phyloP scores from a whole-genome alignment of 73 alveolate species.

The Effrenium voratum region DNA sequence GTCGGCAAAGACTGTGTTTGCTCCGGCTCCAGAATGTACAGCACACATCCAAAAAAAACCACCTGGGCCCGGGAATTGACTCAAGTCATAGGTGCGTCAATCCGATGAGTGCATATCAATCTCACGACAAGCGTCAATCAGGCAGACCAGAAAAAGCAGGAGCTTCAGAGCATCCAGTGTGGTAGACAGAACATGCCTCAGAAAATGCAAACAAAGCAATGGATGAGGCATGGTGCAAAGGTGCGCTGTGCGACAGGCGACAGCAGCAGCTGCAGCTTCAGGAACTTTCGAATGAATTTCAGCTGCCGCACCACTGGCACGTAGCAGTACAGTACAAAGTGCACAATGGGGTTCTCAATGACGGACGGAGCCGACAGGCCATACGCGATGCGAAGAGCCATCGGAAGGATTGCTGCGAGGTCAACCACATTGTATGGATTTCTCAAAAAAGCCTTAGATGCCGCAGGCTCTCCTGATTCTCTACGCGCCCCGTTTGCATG shows the following conservation, averaged over 20 bases:
- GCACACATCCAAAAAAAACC: slow-evolving; percentile 60
- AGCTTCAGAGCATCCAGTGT: slow-evolving; percentile 73
- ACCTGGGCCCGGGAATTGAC: not conserved
- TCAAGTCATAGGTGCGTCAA: not conserved
- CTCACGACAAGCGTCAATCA: slow-evolving; percentile 13
- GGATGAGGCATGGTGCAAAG: not conserved
- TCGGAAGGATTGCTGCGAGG: slow-evolving; percentile 24
- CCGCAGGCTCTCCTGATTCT: too few relatives aligned
- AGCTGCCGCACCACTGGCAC: slow-evolving; percentile 85
- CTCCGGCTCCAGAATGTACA: slow-evolving; percentile 52
- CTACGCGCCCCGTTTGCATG: too few relatives aligned
- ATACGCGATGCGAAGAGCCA: slow-evolving; percentile 32
- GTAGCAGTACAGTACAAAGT: slow-evolving; percentile 41
- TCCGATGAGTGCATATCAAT: not conserved
- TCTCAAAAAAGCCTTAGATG: slow-evolving; percentile 38
- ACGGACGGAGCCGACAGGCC: slow-evolving; percentile 45
- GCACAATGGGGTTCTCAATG: slow-evolving; percentile 29
- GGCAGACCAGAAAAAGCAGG: slow-evolving; percentile 50
- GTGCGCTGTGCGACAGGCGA: not conserved
- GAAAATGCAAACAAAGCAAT: not conserved
- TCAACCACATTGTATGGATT: slow-evolving; percentile 51
- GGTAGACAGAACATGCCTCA: slow-evolving; percentile 75
- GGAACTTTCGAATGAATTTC: slow-evolving; percentile 56
- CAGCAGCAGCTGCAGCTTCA: slow-evolving; percentile 61
- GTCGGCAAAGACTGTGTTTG: slow-evolving; percentile 53